phyloP scores from a whole-genome alignment of 2,329 filamentous ascomycete species.

The Ilyonectria mors-panacis region DNA sequence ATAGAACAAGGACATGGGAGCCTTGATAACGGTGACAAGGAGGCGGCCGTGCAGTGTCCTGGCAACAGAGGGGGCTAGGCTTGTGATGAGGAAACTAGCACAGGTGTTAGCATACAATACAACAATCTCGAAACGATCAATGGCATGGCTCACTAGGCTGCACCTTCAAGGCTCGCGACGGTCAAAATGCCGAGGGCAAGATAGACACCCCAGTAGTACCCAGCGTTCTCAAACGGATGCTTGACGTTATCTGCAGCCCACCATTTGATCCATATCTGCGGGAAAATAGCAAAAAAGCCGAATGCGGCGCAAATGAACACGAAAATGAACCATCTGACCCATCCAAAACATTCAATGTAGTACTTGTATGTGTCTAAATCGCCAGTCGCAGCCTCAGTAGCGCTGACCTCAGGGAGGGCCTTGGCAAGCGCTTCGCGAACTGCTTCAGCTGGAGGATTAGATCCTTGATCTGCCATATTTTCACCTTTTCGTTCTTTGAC shows the following conservation, averaged over 20 bases:
- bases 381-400: conserved; percentile 28
- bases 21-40: too few relatives aligned
- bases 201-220: conserved; percentile 45
- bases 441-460: neutral
- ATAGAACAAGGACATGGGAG: too few relatives aligned
- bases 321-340: conserved; percentile 41
- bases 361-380: conserved; percentile 44
- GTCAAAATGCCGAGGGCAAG: conserved; percentile 38
- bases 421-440: neutral
- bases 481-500: neutral
- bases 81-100: too few relatives aligned
- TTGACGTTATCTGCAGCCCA: conserved; percentile 43
- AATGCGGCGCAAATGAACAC: conserved; percentile 43
- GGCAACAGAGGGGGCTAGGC: too few relatives aligned
- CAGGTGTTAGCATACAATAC: too few relatives aligned
- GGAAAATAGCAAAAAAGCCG: conserved; percentile 46
- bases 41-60: too few relatives aligned
- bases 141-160: too few relatives aligned
- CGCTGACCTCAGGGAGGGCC: conserved; percentile 14
- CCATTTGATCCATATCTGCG: conserved; percentile 48
- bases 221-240: conserved; percentile 33
- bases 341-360: conserved; percentile 47
- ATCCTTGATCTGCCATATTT: neutral
- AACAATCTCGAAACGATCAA: too few relatives aligned
- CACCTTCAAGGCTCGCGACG: conserved; percentile 8